These are phyloP conservation scores for Saturnispora besseyi DNA, from an alignment of 805 yeast species.

Conservation along the genomic window DNA sequence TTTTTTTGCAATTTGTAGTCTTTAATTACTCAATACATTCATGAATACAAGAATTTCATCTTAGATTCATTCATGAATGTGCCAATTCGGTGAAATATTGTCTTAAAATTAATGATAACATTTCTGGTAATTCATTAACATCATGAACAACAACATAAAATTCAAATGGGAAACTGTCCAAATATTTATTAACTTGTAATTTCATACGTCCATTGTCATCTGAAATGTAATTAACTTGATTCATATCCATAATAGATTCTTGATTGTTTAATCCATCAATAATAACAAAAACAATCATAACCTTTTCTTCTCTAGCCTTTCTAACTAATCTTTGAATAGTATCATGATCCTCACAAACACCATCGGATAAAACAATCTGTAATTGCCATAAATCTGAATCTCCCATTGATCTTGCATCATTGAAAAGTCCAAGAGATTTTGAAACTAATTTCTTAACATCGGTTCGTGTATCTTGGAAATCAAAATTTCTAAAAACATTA, in stretches of 20 bases:
- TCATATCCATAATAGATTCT: conserved; percentile 90
- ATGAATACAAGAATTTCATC: not conserved
- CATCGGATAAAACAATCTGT: conserved; percentile 89
- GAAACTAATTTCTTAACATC: conserved; percentile 68
- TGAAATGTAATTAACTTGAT: conserved; percentile 75
- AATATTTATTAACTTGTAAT: conserved; percentile 70
- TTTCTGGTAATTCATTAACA: conserved; percentile 82
- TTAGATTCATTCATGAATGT: conserved; percentile 9
- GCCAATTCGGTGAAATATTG: conserved; percentile 79
- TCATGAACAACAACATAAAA: conserved; percentile 90
- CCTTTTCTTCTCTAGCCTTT: conserved; percentile 81
- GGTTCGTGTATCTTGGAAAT: conserved; percentile 80
- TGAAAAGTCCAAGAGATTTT: conserved; percentile 66
- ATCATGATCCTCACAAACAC: conserved; percentile 93
- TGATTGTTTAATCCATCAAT: conserved; percentile 81
- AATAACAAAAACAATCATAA: conserved; percentile 91
- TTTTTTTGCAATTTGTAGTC: too few species aligned
- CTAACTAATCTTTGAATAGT: conserved; percentile 77
- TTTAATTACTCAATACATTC: too few species aligned
- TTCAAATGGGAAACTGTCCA: conserved; percentile 94
- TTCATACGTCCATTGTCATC: conserved; percentile 63
- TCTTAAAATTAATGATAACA: conserved; percentile 79
- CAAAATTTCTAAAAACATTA: conserved; percentile 76
- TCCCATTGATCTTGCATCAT: conserved; percentile 37
- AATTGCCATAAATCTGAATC: conserved; percentile 79